Conservation (phyloP, 2,329 filamentous ascomycete genomes). For the Zymoseptoria pseudotritici region DNA sequence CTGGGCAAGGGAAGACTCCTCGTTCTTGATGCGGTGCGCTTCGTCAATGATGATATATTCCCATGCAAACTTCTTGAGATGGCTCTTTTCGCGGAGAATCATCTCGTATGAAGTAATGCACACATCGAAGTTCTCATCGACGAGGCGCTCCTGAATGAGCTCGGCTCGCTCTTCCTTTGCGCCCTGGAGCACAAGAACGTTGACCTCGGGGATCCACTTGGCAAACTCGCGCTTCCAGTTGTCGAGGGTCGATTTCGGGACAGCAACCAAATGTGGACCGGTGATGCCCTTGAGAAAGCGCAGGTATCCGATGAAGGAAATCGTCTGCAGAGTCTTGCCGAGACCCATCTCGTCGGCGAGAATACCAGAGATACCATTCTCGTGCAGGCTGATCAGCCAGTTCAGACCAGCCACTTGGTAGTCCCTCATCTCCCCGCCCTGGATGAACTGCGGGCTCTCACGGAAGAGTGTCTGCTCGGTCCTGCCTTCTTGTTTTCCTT, state of each 20-base stretch:
- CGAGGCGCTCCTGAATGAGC: constrained; percentile 83
- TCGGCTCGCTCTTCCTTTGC: constrained; percentile 86
- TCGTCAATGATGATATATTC: constrained; percentile 99
- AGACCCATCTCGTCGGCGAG: constrained; percentile 98
- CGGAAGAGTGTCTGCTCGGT: constrained; percentile 79
- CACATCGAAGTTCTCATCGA: constrained; percentile 93
- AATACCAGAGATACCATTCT: constrained; percentile 98
- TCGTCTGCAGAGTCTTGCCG: constrained; percentile 95
- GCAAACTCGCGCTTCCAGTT: constrained; percentile 97
- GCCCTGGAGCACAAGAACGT: constrained; percentile 88
- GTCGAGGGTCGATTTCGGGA: constrained; percentile 95
- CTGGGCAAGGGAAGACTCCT: constrained; percentile 92
- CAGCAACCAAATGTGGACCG: constrained; percentile 82
- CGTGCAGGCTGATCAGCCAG: constrained; percentile 94
- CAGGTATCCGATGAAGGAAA: constrained; percentile 90
- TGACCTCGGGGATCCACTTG: constrained; percentile 91
- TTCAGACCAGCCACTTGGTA: constrained; percentile 95
- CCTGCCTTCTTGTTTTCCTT: constrained; percentile 80
- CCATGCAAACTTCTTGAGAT: constrained; percentile 97
- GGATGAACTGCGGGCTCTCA: constrained; percentile 83
- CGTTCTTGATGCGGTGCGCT: constrained; percentile 97
- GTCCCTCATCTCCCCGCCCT: constrained; percentile 82
- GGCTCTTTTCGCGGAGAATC: constrained; percentile 89
- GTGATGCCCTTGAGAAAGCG: constrained; percentile 83
- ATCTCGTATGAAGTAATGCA: constrained; percentile 99